Evolutionary conservation across 805 yeast species (phyloP).

Genomic region (Suhomyces xylopsoci): DNA sequence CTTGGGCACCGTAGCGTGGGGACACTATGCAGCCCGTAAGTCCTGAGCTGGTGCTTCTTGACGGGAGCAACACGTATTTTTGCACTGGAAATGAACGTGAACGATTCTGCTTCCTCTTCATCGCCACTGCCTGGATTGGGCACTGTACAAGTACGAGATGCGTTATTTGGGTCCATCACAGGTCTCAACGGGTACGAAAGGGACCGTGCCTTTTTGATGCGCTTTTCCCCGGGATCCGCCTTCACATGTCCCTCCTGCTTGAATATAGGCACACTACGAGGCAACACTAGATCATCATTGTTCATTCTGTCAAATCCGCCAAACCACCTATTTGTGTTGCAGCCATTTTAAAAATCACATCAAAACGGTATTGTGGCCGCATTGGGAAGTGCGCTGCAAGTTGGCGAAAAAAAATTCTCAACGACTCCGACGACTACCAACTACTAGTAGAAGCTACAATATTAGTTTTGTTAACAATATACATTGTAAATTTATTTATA

Average conservation of each 20-base stretch:
- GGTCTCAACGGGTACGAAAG: background rate
- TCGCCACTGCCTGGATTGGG: background rate
- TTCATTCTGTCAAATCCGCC: background rate
- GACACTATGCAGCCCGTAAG: background rate
- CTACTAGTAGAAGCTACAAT: background rate
- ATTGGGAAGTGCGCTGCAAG: background rate
- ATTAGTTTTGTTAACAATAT: conserved; percentile 3
- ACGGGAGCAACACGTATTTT: background rate
- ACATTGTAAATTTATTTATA: conserved; percentile 6
- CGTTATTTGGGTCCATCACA: background rate
- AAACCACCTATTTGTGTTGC: conserved; percentile 15
- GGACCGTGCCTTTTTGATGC: background rate
- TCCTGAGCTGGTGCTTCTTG: background rate
- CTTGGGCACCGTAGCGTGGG: background rate
- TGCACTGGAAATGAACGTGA: background rate
- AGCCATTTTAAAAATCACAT: conserved; percentile 6
- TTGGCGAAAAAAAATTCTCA: background rate
- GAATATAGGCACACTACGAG: background rate
- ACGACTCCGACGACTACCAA: background rate
- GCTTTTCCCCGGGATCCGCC: background rate
- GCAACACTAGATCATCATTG: background rate
- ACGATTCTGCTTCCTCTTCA: background rate
- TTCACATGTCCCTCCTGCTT: background rate
- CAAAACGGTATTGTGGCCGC: background rate
- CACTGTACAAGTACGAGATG: background rate